A percentile compares a stretch with the other conserved stretches of the same genome.
Evolutionary conservation across 1,284 basidiomycete species (phyloP).

Genomic region (Vanrija pseudolonga): DNA sequence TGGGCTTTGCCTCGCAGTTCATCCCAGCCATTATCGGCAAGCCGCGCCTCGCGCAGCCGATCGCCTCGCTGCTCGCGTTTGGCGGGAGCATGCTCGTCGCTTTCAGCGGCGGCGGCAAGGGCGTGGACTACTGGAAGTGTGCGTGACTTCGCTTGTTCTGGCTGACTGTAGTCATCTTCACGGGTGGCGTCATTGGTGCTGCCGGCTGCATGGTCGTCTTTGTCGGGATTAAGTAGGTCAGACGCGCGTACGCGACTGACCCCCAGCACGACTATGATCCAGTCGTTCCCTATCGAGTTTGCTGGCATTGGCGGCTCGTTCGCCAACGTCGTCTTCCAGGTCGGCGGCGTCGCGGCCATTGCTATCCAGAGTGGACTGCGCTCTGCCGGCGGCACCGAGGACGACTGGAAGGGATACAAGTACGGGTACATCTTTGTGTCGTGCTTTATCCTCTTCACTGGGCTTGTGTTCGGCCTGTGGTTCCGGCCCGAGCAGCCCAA

Average conservation of each 20-base stretch:
- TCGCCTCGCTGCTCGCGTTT: conserved; percentile 33
- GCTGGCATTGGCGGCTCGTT: conserved; percentile 40
- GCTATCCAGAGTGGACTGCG: conserved; percentile 39
- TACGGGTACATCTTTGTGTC: no score
- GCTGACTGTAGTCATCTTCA: conserved; percentile 30
- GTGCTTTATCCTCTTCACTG: no score
- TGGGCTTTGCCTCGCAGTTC: conserved; percentile 31
- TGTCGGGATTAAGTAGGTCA: conserved; percentile 27
- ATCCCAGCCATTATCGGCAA: conserved; percentile 37
- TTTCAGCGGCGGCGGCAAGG: conserved; percentile 35
- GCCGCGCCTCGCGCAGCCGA: conserved; percentile 37
- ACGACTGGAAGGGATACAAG: no score
- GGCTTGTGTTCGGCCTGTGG: no score
- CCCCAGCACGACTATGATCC: conserved; percentile 34
- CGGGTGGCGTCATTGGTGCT: conserved; percentile 40
- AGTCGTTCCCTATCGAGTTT: conserved; percentile 36
- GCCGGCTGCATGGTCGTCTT: conserved; percentile 43
- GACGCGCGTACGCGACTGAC: no score
- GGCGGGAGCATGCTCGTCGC: conserved; percentile 42
- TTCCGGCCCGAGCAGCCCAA: no score
- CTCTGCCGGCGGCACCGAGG: no score
- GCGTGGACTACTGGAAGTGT: conserved; percentile 39
- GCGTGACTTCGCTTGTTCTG: no score
- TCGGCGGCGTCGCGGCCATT: conserved; percentile 45
- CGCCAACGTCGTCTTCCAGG: conserved; percentile 45